Conservation (phyloP, 306 rosid genomes). For the Phaseolus lunatus region DNA sequence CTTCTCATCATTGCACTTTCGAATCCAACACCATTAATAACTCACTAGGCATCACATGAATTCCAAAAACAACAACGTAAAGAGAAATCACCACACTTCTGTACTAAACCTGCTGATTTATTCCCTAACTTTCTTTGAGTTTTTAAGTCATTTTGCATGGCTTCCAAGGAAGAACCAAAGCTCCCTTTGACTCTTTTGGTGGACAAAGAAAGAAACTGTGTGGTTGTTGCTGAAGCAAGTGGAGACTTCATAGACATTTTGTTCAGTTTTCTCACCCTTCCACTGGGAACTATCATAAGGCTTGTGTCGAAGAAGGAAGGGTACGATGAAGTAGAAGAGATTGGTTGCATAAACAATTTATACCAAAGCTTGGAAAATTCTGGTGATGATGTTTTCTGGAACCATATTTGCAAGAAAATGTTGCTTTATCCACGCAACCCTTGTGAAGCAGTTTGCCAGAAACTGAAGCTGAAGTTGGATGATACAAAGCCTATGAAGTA, state of each 20-base stretch:
- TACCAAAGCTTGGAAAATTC: neutral
- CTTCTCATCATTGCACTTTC: neutral
- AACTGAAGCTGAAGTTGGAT: slow-evolving; percentile 37
- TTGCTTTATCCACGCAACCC: slow-evolving; percentile 45
- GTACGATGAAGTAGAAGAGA: neutral
- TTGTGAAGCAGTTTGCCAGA: slow-evolving; percentile 38
- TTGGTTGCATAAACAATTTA: slow-evolving; percentile 37
- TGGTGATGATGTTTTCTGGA: slow-evolving; percentile 20
- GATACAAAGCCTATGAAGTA: slow-evolving; percentile 11
- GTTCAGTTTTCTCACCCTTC: slow-evolving; percentile 51
- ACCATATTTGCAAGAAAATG: slow-evolving; percentile 42
- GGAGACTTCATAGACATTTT: slow-evolving; percentile 45
- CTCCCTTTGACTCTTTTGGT: slow-evolving; percentile 41
- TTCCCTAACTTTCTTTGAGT: neutral
- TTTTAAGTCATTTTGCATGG: slow-evolving; percentile 28
- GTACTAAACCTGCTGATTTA: neutral
- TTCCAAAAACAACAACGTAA: neutral
- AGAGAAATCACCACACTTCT: neutral
- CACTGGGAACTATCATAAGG: slow-evolving; percentile 43
- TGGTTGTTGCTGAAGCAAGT: slow-evolving; percentile 45
- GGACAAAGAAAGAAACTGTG: slow-evolving; percentile 25
- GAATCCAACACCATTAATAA: slow-evolving; percentile 4
- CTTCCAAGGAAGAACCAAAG: slow-evolving; percentile 27
- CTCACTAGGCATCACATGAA: slow-evolving; percentile 6
- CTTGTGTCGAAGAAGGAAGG: slow-evolving; percentile 7